A percentile compares a stretch with the other conserved stretches of the same genome.
Evolutionary conservation across 352 stramenopile species (phyloP).

Genomic region (Globisporangium rhizosaccharum): DNA sequence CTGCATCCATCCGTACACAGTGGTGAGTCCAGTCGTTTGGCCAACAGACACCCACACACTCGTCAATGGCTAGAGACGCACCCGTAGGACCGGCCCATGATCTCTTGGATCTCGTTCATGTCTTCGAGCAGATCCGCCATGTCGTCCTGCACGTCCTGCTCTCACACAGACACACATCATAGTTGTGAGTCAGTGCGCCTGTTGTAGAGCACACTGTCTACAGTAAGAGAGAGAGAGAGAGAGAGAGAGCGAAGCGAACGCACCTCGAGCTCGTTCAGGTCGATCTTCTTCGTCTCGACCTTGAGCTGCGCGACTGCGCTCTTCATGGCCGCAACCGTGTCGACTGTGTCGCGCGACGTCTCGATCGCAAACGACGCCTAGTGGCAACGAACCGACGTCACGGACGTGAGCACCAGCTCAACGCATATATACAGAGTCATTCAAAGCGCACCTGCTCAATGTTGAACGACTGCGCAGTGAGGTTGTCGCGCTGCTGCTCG

Average conservation of each 20-base stretch:
- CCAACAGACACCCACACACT: no score
- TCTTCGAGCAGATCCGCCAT: slow-evolving; percentile 97
- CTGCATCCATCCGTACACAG: slow-evolving; percentile 20
- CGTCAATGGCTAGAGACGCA: slow-evolving; percentile 16
- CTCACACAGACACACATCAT: neutral
- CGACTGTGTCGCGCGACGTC: slow-evolving; percentile 88
- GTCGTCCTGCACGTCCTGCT: slow-evolving; percentile 92
- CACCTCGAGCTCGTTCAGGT: slow-evolving; percentile 94
- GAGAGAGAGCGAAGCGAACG: slow-evolving; percentile 1
- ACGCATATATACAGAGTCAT: no score
- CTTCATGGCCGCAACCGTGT: slow-evolving; percentile 95
- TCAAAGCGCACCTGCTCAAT: slow-evolving; percentile 49
- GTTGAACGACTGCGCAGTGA: slow-evolving; percentile 81
- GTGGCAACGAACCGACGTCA: no score
- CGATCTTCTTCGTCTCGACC: slow-evolving; percentile 93
- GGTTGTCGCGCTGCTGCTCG: slow-evolving; percentile 74
- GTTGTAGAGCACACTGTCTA: neutral
- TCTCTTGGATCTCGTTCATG: slow-evolving; percentile 98
- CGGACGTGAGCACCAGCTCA: no score
- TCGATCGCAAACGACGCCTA: slow-evolving; percentile 86
- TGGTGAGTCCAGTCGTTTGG: neutral
- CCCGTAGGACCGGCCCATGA: slow-evolving; percentile 94
- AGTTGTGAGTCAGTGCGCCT: neutral
- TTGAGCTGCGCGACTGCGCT: slow-evolving; percentile 89
- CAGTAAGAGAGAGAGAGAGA: neutral